Evolutionary conservation across 2,329 filamentous ascomycete species (phyloP).

Genomic region (Fusarium setosum): DNA sequence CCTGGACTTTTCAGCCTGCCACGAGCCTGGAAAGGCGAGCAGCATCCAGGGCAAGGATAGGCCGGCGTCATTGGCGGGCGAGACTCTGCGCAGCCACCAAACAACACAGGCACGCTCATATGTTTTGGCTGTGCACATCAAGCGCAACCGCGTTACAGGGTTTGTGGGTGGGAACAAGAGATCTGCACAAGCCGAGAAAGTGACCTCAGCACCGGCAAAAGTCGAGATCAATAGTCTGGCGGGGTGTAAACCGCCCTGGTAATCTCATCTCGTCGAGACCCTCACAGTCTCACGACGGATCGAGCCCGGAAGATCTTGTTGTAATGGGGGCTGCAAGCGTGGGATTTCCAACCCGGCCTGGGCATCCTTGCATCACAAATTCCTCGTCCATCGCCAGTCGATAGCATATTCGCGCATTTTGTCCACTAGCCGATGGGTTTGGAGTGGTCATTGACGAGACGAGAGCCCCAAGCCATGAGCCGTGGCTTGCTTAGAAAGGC

Average conservation of each 20-base stretch:
- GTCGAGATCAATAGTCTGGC: slow-evolving; percentile 15
- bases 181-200: slow-evolving; percentile 10
- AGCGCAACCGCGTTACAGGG: slow-evolving; percentile 4
- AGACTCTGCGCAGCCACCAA: background rate
- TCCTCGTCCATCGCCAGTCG: slow-evolving; percentile 21
- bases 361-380: slow-evolving; percentile 34
- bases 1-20: slow-evolving; percentile 15
- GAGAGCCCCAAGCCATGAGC: slow-evolving; percentile 8
- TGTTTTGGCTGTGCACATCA: background rate
- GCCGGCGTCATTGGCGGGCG: background rate
- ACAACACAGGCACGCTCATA: background rate
- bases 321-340: slow-evolving; percentile 25
- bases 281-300: slow-evolving; percentile 12
- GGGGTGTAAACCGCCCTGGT: slow-evolving; percentile 20
- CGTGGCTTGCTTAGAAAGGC: slow-evolving; percentile 35
- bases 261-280: slow-evolving; percentile 29
- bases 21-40: background rate
- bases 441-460: slow-evolving; percentile 16
- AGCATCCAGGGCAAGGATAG: slow-evolving; percentile 19
- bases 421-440: slow-evolving; percentile 7
- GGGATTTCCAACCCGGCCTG: slow-evolving; percentile 16
- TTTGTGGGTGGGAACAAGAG: slow-evolving; percentile 4
- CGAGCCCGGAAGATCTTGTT: slow-evolving; percentile 12
- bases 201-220: slow-evolving; percentile 7
- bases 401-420: slow-evolving; percentile 10